phyloP scores from a whole-genome alignment of 2,329 filamentous ascomycete species.

The Coniochaeta sp. region DNA sequence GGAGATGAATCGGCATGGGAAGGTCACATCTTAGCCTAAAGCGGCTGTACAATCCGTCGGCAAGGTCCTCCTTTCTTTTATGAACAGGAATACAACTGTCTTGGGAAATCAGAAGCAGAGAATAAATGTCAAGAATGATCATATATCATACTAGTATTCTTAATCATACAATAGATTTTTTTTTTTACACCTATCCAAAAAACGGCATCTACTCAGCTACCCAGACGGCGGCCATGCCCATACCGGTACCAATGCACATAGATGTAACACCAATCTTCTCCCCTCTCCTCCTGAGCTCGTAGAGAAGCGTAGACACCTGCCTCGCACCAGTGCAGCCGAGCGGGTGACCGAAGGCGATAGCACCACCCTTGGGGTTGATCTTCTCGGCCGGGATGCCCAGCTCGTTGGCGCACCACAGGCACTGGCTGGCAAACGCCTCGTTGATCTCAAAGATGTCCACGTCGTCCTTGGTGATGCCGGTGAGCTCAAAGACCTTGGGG shows the following conservation, averaged over 20 bases:
- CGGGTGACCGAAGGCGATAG: slow-evolving; percentile 93
- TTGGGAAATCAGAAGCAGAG: background rate
- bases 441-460: slow-evolving; percentile 99
- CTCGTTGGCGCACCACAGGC: slow-evolving; percentile 86
- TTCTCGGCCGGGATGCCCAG: slow-evolving; percentile 75
- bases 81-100: background rate
- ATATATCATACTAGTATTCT: background rate
- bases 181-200: background rate
- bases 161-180: background rate
- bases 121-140: background rate
- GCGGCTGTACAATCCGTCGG: background rate
- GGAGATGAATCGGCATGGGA: background rate
- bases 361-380: slow-evolving; percentile 95
- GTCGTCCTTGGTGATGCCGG: slow-evolving; percentile 78
- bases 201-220: slow-evolving; percentile 67
- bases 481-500: slow-evolving; percentile 81
- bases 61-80: background rate
- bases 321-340: slow-evolving; percentile 89
- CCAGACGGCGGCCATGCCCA: slow-evolving; percentile 97
- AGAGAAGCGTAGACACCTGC: slow-evolving; percentile 86
- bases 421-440: slow-evolving; percentile 95
- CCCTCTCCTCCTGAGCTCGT: slow-evolving; percentile 77
- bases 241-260: slow-evolving; percentile 95
- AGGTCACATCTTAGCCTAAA: background rate
- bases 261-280: slow-evolving; percentile 85